Evolutionary conservation across 108 stramenopile genomes (phyloP).

Genomic region (Fistulifera solaris): DNA sequence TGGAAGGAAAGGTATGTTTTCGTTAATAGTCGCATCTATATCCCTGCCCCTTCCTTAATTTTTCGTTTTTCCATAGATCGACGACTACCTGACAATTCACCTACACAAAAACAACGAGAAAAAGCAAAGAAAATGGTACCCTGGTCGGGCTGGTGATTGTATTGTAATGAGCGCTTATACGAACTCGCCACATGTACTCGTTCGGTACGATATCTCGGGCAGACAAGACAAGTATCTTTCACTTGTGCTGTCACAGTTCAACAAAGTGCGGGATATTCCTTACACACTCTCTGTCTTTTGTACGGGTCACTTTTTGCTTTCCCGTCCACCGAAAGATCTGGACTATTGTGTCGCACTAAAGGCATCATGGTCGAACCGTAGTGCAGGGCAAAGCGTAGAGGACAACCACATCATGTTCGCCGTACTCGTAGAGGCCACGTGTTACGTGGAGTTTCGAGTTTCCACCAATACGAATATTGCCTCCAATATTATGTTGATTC

Average conservation of each 20-base stretch:
- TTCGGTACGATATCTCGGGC: slow-evolving; percentile 51
- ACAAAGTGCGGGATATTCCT: slow-evolving; percentile 51
- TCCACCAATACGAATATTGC: slow-evolving; percentile 32
- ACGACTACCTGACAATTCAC: slow-evolving; percentile 56
- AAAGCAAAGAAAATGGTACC: slow-evolving; percentile 52
- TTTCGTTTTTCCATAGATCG: slow-evolving; percentile 4
- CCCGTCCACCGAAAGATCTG: slow-evolving; percentile 30
- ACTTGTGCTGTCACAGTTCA: slow-evolving; percentile 60
- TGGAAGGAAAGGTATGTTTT: slow-evolving; percentile 38
- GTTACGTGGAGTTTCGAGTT: slow-evolving; percentile 43
- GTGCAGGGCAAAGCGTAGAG: slow-evolving; percentile 38
- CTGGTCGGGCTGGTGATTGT: slow-evolving; percentile 25
- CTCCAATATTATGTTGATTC: slow-evolving; percentile 47
- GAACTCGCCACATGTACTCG: slow-evolving; percentile 65
- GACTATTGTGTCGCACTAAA: slow-evolving; percentile 7
- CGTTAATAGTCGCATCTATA: not conserved
- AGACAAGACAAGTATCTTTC: slow-evolving; percentile 46
- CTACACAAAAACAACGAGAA: slow-evolving; percentile 36
- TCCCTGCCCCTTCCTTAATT: not conserved
- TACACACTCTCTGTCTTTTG: slow-evolving; percentile 67
- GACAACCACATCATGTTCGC: slow-evolving; percentile 53
- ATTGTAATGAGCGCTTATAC: slow-evolving; percentile 59
- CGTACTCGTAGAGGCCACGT: slow-evolving; percentile 11
- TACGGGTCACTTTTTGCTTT: slow-evolving; percentile 50
- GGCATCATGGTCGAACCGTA: slow-evolving; percentile 19